These are phyloP conservation scores for Hypericum perforatum DNA, from an alignment of 345 rosid genomes.

Conservation along the genomic window DNA sequence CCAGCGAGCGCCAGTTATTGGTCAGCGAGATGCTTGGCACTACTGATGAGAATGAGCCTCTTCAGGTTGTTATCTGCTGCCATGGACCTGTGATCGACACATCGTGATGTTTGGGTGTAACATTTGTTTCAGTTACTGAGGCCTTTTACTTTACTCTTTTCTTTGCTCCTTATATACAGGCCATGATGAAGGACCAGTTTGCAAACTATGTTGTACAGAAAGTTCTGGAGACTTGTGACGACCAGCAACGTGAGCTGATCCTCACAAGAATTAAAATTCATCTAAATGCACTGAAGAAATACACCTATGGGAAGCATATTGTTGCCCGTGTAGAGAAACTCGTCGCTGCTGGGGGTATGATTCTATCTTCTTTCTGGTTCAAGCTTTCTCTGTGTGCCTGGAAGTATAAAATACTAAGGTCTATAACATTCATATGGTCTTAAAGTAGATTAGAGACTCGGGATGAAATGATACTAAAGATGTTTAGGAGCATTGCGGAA, in stretches of 20 bases:
- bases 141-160: not conserved
- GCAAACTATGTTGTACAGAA: slow-evolving; percentile 85
- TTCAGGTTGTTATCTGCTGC: slow-evolving; percentile 29
- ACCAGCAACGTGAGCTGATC: slow-evolving; percentile 61
- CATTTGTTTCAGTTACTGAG: not conserved
- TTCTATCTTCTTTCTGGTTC: slow-evolving; percentile 2
- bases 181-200: slow-evolving; percentile 90
- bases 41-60: slow-evolving; percentile 56
- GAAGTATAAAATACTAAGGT: not conserved
- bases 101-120: no score
- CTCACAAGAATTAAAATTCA: slow-evolving; percentile 67
- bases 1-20: slow-evolving; percentile 37
- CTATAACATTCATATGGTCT: no score
- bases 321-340: slow-evolving; percentile 86
- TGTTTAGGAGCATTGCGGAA: no score
- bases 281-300: slow-evolving; percentile 68
- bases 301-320: slow-evolving; percentile 78
- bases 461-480: no score
- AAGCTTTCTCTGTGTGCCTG: not conserved
- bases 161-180: slow-evolving; percentile 27
- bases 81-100: no score
- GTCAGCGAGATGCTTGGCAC: slow-evolving; percentile 61
- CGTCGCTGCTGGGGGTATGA: slow-evolving; percentile 72
- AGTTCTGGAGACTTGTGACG: slow-evolving; percentile 74
- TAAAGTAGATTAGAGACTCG: no score